phyloP scores from a whole-genome alignment of 176 grass and related monocot species.

The Olyra latifolia region DNA sequence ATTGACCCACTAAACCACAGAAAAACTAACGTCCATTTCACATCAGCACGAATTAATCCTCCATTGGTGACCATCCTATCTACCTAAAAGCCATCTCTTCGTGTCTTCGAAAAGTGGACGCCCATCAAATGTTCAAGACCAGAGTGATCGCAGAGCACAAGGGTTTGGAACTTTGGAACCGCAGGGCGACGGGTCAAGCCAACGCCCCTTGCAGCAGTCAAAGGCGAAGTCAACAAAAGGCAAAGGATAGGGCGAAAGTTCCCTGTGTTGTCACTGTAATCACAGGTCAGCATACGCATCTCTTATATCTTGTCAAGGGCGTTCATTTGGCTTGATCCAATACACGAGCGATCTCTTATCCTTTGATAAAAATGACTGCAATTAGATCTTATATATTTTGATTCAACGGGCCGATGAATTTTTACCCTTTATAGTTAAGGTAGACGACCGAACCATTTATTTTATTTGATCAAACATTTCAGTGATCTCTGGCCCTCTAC shows the following conservation, averaged over 20 bases:
- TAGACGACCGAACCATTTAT: too few relatives aligned
- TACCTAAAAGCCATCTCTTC: constrained; percentile 1
- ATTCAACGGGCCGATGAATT: too few relatives aligned
- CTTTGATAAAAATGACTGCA: too few relatives aligned
- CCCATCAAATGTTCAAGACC: background rate
- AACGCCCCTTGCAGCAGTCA: background rate
- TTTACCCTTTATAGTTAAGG: too few relatives aligned
- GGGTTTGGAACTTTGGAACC: constrained; percentile 7
- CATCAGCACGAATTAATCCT: constrained; percentile 18
- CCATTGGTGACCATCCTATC: background rate
- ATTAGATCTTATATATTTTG: too few relatives aligned
- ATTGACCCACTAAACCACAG: background rate
- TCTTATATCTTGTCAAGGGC: too few relatives aligned
- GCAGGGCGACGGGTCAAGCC: background rate
- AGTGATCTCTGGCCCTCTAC: too few relatives aligned
- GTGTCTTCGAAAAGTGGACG: background rate
- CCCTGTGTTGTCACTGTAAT: background rate
- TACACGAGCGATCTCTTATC: too few relatives aligned
- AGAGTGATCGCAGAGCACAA: constrained; percentile 8
- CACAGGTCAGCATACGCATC: background rate
- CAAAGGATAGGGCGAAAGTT: background rate
- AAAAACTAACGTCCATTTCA: constrained; percentile 9
- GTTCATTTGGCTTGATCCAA: too few relatives aligned
- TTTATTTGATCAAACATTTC: too few relatives aligned
- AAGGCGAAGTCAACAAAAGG: constrained; percentile 35